Conservation (phyloP, 192 early-diverging fungal genomes). For the Coemansia erecta region DNA sequence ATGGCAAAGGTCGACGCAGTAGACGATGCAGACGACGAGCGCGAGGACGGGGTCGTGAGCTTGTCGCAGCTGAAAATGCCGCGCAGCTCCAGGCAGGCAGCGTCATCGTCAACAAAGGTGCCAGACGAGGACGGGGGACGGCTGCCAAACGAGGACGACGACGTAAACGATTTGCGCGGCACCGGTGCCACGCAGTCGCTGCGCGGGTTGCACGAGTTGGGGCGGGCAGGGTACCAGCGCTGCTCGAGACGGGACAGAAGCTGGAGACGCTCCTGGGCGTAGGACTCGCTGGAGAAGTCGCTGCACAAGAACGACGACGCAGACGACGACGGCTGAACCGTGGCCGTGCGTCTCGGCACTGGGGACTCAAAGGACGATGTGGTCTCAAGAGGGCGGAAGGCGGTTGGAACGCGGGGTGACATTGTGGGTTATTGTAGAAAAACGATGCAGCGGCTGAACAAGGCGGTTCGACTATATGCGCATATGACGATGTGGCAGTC, state of each 20-base stretch:
- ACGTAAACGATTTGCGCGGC: slow-evolving; percentile 21
- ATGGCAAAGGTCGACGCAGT: no score
- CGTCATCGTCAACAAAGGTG: slow-evolving; percentile 30
- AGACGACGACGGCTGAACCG: slow-evolving; percentile 26
- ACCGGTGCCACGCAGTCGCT: slow-evolving; percentile 39
- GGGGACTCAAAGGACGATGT: slow-evolving; percentile 19
- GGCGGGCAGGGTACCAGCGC: slow-evolving; percentile 39
- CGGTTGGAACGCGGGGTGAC: slow-evolving; percentile 46
- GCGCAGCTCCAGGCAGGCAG: slow-evolving; percentile 46
- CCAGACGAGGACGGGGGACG: slow-evolving; percentile 26
- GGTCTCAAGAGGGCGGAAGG: slow-evolving; percentile 51
- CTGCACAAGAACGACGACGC: slow-evolving; percentile 1
- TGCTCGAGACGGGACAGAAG: slow-evolving; percentile 42
- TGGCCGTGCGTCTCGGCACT: slow-evolving; percentile 34
- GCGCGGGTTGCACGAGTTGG: slow-evolving; percentile 11
- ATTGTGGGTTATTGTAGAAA: slow-evolving; percentile 7
- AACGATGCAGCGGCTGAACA: background rate
- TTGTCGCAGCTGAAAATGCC: slow-evolving; percentile 38
- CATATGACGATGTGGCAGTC: slow-evolving; percentile 2
- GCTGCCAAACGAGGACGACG: slow-evolving; percentile 3
- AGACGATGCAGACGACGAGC: slow-evolving; percentile 35
- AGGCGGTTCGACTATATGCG: slow-evolving; percentile 3
- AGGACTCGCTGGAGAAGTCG: slow-evolving; percentile 10
- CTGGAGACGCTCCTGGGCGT: slow-evolving; percentile 34
- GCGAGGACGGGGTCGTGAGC: slow-evolving; percentile 7